A percentile compares a stretch with the other conserved stretches of the same genome.
Conservation (phyloP, 805 yeast species). For the Ogataea glucozyma region DNA sequence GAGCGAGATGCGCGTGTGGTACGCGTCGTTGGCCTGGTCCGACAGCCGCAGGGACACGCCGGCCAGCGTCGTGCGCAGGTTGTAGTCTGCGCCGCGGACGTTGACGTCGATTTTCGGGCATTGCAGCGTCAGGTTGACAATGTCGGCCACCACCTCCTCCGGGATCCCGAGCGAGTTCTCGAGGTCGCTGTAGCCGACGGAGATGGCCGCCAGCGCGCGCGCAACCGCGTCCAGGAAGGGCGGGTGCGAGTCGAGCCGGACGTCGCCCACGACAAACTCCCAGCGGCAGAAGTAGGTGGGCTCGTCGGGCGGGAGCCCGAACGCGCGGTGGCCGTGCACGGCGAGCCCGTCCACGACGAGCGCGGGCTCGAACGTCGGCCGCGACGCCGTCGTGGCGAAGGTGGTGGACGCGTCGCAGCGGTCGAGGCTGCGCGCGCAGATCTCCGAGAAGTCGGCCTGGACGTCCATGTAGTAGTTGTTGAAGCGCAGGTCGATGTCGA, state of each 20-base stretch:
- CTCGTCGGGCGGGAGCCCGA: slow-evolving; percentile 87
- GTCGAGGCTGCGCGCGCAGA: slow-evolving; percentile 39
- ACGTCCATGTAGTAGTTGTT: slow-evolving; percentile 93
- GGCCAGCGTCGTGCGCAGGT: slow-evolving; percentile 26
- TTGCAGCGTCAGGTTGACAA: slow-evolving; percentile 60
- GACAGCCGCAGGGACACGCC: slow-evolving; percentile 46
- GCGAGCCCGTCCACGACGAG: slow-evolving; percentile 57
- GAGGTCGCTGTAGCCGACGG: slow-evolving; percentile 64
- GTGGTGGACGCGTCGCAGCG: slow-evolving; percentile 26
- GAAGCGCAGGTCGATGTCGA: slow-evolving; percentile 81
- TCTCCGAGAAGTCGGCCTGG: slow-evolving; percentile 70
- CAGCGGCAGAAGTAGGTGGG: slow-evolving; percentile 89
- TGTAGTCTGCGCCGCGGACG: slow-evolving; percentile 38
- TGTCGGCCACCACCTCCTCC: slow-evolving; percentile 62
- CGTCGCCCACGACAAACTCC: slow-evolving; percentile 72
- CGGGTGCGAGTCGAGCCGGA: slow-evolving; percentile 53
- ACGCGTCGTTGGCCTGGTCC: slow-evolving; percentile 71
- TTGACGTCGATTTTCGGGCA: slow-evolving; percentile 49
- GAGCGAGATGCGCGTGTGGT: slow-evolving; percentile 54
- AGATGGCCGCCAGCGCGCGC: slow-evolving; percentile 48
- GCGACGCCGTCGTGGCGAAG: slow-evolving; percentile 29
- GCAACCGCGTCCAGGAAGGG: slow-evolving; percentile 45
- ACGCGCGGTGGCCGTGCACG: slow-evolving; percentile 87
- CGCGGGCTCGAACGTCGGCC: slow-evolving; percentile 38
- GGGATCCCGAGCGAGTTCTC: slow-evolving; percentile 72